phyloP scores from a whole-genome alignment of 306 rosid species.

The Sesbania bispinosa region DNA sequence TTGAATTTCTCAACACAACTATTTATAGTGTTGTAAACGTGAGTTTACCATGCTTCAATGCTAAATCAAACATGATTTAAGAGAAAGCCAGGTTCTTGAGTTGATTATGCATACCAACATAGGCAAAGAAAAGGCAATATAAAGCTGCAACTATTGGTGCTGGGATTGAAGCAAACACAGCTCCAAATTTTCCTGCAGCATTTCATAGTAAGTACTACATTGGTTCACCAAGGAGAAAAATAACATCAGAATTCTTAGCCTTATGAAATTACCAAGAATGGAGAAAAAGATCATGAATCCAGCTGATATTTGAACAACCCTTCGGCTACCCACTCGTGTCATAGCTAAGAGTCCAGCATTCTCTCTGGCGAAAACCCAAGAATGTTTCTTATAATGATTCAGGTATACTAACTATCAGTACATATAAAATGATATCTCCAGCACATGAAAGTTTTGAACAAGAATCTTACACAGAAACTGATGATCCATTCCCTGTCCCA shows the following conservation, averaged over 20 bases:
- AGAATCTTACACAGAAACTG: constrained; percentile 80
- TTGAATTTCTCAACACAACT: too few relatives aligned
- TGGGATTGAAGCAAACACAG: constrained; percentile 89
- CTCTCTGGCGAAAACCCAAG: constrained; percentile 45
- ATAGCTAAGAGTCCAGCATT: constrained; percentile 88
- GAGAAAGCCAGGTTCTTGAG: not conserved
- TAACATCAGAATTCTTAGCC: not conserved
- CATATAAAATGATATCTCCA: constrained; percentile 13
- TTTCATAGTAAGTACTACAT: not conserved
- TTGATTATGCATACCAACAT: constrained; percentile 68
- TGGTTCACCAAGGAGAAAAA: constrained; percentile 1
- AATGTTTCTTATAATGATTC: not conserved
- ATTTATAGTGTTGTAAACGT: too few relatives aligned
- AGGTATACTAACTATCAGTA: not conserved
- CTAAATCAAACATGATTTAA: too few relatives aligned
- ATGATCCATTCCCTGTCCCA: constrained; percentile 83
- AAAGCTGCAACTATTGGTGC: constrained; percentile 76
- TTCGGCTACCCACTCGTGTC: constrained; percentile 91
- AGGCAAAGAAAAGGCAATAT: constrained; percentile 88
- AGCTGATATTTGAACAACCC: constrained; percentile 91
- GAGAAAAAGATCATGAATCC: constrained; percentile 96
- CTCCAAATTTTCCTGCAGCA: constrained; percentile 89
- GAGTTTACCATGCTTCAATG: too few relatives aligned
- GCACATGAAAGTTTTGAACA: constrained; percentile 21
- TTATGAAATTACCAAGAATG: constrained; percentile 58